phyloP scores from a whole-genome alignment of 495 filamentous ascomycete species.

The Daldinia childiae region DNA sequence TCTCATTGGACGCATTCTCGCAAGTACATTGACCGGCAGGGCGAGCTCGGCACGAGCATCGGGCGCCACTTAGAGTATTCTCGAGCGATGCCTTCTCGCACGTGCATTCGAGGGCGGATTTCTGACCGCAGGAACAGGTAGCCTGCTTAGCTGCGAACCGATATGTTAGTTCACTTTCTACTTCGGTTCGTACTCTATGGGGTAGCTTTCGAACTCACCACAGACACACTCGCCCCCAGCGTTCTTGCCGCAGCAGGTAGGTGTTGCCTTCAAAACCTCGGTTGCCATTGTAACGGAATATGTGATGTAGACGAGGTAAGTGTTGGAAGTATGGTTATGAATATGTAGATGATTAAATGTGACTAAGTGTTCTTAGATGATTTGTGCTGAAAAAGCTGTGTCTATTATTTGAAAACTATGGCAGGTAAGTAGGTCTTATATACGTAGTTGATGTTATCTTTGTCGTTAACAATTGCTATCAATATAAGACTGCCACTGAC shows the following conservation, averaged over 20 bases:
- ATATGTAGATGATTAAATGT: background rate
- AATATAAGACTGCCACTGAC: conserved; percentile 26
- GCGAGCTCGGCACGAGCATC: conserved; percentile 83
- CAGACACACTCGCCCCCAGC: conserved; percentile 58
- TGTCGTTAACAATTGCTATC: background rate
- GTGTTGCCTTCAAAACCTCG: conserved; percentile 45
- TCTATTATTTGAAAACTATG: background rate
- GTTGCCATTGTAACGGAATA: conserved; percentile 39
- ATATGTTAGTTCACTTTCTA: conserved; percentile 12
- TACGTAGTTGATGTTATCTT: background rate
- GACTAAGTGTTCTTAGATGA: background rate
- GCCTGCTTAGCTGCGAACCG: conserved; percentile 58
- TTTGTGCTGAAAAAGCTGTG: background rate
- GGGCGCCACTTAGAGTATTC: conserved; percentile 75
- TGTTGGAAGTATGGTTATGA: background rate
- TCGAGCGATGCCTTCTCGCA: conserved; percentile 82
- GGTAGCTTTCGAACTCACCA: conserved; percentile 47
- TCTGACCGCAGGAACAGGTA: conserved; percentile 88
- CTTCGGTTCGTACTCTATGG: background rate
- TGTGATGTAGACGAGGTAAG: conserved; percentile 4
- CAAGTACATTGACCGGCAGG: conserved; percentile 86
- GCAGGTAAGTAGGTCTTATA: background rate
- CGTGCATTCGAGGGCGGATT: conserved; percentile 83
- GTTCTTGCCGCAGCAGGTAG: conserved; percentile 64
- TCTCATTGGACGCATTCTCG: conserved; percentile 77